These are phyloP conservation scores for Chromera velia DNA, from an alignment of 73 alveolate genomes.

Conservation along the genomic window DNA sequence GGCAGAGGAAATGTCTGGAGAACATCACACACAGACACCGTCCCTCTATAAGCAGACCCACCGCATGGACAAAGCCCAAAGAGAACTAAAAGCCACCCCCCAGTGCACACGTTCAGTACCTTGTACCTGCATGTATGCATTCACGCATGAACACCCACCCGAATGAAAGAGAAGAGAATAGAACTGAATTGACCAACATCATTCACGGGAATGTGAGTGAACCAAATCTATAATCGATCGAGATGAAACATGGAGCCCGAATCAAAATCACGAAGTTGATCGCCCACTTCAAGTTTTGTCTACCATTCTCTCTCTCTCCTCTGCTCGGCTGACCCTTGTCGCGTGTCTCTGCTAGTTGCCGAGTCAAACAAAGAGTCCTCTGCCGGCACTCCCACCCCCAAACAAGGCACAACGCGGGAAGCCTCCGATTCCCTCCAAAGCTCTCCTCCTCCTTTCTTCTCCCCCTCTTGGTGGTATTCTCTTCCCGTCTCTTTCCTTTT, in stretches of 20 bases:
- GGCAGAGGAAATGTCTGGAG: background rate
- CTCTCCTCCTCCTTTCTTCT: too few relatives aligned
- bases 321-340: background rate
- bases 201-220: too few relatives aligned
- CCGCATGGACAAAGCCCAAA: background rate
- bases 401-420: background rate
- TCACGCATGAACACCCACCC: background rate
- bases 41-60: background rate
- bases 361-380: background rate
- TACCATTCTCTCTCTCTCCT: background rate
- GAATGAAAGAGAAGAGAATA: too few relatives aligned
- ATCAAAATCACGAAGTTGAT: too few relatives aligned
- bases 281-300: background rate
- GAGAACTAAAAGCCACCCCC: background rate
- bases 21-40: background rate
- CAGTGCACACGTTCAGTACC: background rate
- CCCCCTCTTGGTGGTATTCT: too few relatives aligned
- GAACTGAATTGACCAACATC: too few relatives aligned
- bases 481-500: too few relatives aligned
- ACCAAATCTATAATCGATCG: background rate
- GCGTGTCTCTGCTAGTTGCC: background rate
- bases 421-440: background rate
- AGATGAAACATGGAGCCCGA: too few relatives aligned
- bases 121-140: background rate
- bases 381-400: background rate